Evolutionary conservation across 2,329 filamentous ascomycete genomes (phyloP).

Genomic region (Xylariaceae sp.): DNA sequence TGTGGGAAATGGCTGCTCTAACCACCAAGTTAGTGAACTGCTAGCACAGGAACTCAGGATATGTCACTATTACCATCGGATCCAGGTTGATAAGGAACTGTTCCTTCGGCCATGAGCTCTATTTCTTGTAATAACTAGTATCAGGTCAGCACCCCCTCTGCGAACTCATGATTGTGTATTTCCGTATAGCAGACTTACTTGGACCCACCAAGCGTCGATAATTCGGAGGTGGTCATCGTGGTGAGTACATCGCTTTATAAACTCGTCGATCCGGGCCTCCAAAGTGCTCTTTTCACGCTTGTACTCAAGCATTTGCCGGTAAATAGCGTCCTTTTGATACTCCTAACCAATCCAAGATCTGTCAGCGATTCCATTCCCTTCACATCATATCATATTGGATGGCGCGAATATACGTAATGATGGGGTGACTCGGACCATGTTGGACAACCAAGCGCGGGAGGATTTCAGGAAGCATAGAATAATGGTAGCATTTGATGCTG

Average conservation of each 20-base stretch:
- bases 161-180: neutral
- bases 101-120: slow-evolving; percentile 58
- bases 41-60: neutral
- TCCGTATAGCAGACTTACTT: slow-evolving; percentile 60
- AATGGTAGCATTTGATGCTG: slow-evolving; percentile 28
- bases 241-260: slow-evolving; percentile 75
- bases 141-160: slow-evolving; percentile 21
- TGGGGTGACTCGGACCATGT: slow-evolving; percentile 29
- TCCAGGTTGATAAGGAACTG: slow-evolving; percentile 46
- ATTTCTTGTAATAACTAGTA: slow-evolving; percentile 66
- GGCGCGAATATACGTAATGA: slow-evolving; percentile 32
- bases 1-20: slow-evolving; percentile 60
- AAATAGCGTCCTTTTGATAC: slow-evolving; percentile 94
- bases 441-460: slow-evolving; percentile 28
- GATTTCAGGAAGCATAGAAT: slow-evolving; percentile 20
- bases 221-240: slow-evolving; percentile 92
- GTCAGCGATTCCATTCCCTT: slow-evolving; percentile 39
- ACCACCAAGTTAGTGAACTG: slow-evolving; percentile 27
- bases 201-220: slow-evolving; percentile 91
- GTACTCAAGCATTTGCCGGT: slow-evolving; percentile 97
- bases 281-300: slow-evolving; percentile 85
- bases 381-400: slow-evolving; percentile 27
- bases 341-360: slow-evolving; percentile 58
- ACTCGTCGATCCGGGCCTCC: slow-evolving; percentile 78
- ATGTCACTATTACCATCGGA: slow-evolving; percentile 43